These are phyloP conservation scores for Candida methanosorbosa DNA, from an alignment of 805 yeast species.

Conservation along the genomic window DNA sequence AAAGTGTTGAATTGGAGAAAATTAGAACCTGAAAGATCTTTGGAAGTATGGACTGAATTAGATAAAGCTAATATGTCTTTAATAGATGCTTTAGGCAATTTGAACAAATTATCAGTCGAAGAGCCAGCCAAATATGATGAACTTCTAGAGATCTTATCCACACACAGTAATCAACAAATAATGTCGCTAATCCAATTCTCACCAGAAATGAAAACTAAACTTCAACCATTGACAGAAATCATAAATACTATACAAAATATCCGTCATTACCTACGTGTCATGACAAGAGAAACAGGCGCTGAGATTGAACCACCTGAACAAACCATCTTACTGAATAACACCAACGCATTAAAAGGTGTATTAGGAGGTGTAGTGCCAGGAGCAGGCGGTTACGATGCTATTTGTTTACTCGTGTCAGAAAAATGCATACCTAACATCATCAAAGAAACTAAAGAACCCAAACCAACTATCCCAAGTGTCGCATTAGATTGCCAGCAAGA, in stretches of 20 bases:
- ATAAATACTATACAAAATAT: conserved; percentile 37
- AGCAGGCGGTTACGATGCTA: conserved; percentile 96
- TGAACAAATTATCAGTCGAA: conserved; percentile 25
- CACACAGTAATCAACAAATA: conserved; percentile 8
- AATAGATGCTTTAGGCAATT: conserved; percentile 35
- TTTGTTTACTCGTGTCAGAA: conserved; percentile 58
- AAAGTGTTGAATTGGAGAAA: conserved; percentile 66
- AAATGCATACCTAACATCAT: conserved; percentile 27
- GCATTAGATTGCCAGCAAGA: neutral
- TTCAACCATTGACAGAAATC: conserved; percentile 24
- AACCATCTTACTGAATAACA: conserved; percentile 55
- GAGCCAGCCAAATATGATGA: conserved; percentile 28
- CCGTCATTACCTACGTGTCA: conserved; percentile 45
- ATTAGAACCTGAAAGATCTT: conserved; percentile 40
- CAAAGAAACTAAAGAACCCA: conserved; percentile 1
- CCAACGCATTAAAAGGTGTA: conserved; percentile 58
- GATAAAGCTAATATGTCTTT: conserved; percentile 51
- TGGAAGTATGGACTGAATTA: conserved; percentile 43
- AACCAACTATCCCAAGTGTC: neutral
- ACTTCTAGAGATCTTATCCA: conserved; percentile 12
- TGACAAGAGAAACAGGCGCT: conserved; percentile 65
- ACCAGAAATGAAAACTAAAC: conserved; percentile 1
- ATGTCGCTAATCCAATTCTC: conserved; percentile 1
- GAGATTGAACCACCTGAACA: conserved; percentile 84
- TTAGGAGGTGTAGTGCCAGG: conserved; percentile 98